Evolutionary conservation across 2,329 filamentous ascomycete genomes (phyloP), one percentile per base, ranked within the genome.

Genomic region (Phaeosphaeria sp.): DNA sequence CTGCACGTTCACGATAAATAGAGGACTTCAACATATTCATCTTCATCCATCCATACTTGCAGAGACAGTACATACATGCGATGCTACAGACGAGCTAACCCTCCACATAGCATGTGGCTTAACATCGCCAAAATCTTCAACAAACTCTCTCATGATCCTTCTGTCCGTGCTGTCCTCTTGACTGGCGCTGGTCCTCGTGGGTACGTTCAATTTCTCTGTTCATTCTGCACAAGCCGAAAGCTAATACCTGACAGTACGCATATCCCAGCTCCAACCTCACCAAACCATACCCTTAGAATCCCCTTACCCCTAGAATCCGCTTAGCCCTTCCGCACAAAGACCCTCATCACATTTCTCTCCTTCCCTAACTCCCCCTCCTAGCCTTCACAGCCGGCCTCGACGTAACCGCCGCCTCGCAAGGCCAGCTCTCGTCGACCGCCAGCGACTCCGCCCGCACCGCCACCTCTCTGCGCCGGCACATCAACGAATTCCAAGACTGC

Each of bases 161-260:
- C 89, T 42, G 85, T 96, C 54, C 90, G 94, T 62, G 87, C 85
- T 62, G 85, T 97, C 55, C 80, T 97, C 60, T 83, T 97, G 66
- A 92, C 90, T 23, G 93, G 91, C 53, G 89, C 90, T 20, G 94
- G 94, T 42, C 87, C 92, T 46, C 86, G 88, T 65, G 93, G 92
- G 27, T 98, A 97, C 80, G 93, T 91, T 1, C 84, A 91, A 0
- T 94, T 94, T 0, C 81, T 98, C 20, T 94, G 98, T 76, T n/a
- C n/a, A n/a, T n/a, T n/a, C n/a, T n/a, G n/a, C n/a, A n/a, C n/a
- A n/a, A n/a, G n/a, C n/a, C n/a, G n/a, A n/a, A n/a, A n/a, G 89
- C 25, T 27, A 27, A 27, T 9, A 27, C 4, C 25, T 97, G 5
- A 69, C 89, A 72, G 46, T 49, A 21, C 20, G 46, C 21, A 33